Evolutionary conservation across 208 protist species (phyloP).

Genomic region (Vickermania ingenoplastis): DNA sequence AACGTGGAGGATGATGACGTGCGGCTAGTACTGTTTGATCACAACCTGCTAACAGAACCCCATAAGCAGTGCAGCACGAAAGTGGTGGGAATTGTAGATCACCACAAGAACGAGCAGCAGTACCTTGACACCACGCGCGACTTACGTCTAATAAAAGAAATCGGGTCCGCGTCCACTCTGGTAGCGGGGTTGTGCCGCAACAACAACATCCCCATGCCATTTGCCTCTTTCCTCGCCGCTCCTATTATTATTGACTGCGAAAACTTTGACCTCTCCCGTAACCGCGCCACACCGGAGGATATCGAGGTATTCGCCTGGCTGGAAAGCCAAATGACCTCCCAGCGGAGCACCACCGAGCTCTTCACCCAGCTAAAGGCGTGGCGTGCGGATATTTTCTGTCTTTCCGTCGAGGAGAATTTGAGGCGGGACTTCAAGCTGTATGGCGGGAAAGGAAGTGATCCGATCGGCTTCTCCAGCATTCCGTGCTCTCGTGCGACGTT

Average conservation of each 20-base stretch:
- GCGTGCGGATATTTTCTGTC: conserved; percentile 67
- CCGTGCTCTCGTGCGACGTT: conserved; percentile 56
- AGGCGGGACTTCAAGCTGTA: conserved; percentile 79
- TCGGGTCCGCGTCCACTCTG: conserved; percentile 75
- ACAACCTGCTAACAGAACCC: conserved; percentile 56
- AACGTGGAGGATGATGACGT: conserved; percentile 19
- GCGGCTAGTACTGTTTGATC: conserved; percentile 69
- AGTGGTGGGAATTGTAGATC: conserved; percentile 72
- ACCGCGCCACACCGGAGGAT: conserved; percentile 70
- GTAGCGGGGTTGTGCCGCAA: conserved; percentile 49
- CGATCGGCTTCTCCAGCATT: conserved; percentile 66
- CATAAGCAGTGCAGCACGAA: conserved; percentile 20
- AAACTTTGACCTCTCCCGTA: conserved; percentile 66
- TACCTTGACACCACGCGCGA: conserved; percentile 20
- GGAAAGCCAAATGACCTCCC: conserved; percentile 1
- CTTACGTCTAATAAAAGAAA: conserved; percentile 36
- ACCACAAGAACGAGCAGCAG: conserved; percentile 71
- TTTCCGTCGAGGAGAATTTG: conserved; percentile 60
- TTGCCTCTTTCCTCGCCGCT: conserved; percentile 41
- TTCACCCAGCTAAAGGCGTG: conserved; percentile 49
- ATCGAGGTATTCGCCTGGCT: conserved; percentile 44
- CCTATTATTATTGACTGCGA: conserved; percentile 77
- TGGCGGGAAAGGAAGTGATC: conserved; percentile 10
- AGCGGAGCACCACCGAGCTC: conserved; percentile 12
- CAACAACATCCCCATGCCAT: conserved; percentile 26